phyloP scores from a whole-genome alignment of 495 filamentous ascomycete genomes.

The Acidiella bohemica region DNA sequence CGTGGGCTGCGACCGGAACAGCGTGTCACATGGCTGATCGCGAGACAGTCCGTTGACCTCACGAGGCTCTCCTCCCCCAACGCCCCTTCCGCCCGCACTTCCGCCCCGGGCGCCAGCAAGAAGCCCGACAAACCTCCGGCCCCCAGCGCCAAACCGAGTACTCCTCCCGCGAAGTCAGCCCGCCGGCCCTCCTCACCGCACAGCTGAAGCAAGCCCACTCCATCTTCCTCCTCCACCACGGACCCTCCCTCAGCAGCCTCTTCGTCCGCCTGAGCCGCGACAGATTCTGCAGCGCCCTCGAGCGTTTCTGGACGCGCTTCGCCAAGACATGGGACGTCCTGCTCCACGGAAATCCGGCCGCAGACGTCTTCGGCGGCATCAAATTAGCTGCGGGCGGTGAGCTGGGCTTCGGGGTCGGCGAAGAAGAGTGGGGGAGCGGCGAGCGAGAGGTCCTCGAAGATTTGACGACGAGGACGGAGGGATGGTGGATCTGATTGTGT shows the following conservation, averaged over 20 bases:
- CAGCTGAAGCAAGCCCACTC: conserved; percentile 73
- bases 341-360: conserved; percentile 73
- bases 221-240: conserved; percentile 80
- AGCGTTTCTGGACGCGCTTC: conserved; percentile 74
- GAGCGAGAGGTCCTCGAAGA: conserved; percentile 85
- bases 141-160: conserved; percentile 45
- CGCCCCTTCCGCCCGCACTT: no score
- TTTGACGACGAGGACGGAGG: conserved; percentile 52
- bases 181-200: conserved; percentile 60
- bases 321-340: conserved; percentile 77
- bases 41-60: conserved; percentile 68
- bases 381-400: conserved; percentile 86
- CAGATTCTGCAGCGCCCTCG: conserved; percentile 50
- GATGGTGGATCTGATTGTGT: conserved; percentile 74
- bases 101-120: no score
- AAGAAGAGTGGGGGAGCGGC: conserved; percentile 84
- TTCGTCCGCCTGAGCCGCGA: conserved; percentile 46
- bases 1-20: no score
- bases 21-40: no score
- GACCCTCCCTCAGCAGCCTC: conserved; percentile 48
- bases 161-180: conserved; percentile 76
- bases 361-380: conserved; percentile 64
- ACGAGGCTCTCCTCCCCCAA: conserved; percentile 43
- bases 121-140: conserved; percentile 19
- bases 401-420: conserved; percentile 83